These are phyloP conservation scores for Geotrichum bryndzae DNA, from an alignment of 1,139 yeast genomes.

Conservation along the genomic window DNA sequence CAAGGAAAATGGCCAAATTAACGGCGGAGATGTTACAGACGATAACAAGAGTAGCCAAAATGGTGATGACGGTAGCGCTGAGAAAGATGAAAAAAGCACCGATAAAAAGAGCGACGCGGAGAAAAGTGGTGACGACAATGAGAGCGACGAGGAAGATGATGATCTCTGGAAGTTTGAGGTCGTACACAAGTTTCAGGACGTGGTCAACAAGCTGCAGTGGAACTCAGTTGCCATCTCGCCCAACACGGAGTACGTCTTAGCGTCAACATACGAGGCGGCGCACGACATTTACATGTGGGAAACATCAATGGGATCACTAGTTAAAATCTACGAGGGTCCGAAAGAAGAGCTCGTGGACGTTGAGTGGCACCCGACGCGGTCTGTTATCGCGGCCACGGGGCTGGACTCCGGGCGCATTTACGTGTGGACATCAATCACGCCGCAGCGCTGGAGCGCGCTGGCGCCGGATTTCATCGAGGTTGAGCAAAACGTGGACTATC, in stretches of 20 bases:
- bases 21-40: not conserved
- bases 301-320: conserved; percentile 76
- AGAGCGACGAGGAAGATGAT: not conserved
- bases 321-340: conserved; percentile 89
- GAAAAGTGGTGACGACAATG: conserved; percentile 24
- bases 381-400: conserved; percentile 82
- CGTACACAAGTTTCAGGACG: conserved; percentile 84
- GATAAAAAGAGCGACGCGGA: conserved; percentile 4
- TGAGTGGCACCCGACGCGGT: conserved; percentile 68
- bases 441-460: conserved; percentile 93
- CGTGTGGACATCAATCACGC: conserved; percentile 75
- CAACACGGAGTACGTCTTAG: conserved; percentile 77
- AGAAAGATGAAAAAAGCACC: conserved; percentile 14
- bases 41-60: not conserved
- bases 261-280: conserved; percentile 80
- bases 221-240: conserved; percentile 70
- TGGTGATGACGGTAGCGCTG: not conserved
- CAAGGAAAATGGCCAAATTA: conserved; percentile 6
- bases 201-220: conserved; percentile 86
- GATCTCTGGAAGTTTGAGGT: conserved; percentile 52
- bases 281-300: conserved; percentile 95
- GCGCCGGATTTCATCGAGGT: conserved; percentile 96
- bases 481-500: conserved; percentile 84
- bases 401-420: conserved; percentile 79
- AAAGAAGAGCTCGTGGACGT: conserved; percentile 76